Base-by-base conservation (phyloP, 805 yeast genomes). In the Ogataea chonburiensis region DNA sequence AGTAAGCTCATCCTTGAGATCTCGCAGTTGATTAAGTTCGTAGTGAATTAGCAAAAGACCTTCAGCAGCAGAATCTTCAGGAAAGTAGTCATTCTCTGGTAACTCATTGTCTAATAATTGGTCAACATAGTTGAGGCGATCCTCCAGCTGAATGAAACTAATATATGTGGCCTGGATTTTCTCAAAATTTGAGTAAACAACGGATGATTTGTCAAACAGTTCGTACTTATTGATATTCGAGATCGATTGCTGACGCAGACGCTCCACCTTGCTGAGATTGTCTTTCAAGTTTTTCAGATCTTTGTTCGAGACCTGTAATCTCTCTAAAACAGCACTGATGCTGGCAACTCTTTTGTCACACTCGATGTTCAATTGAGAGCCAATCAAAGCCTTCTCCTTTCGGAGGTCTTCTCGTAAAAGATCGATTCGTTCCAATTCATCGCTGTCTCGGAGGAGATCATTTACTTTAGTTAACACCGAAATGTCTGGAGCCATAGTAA, bases 341-440 rank as follows among this genome's bases (percentile, higher is more conserved):
- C 29, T 47, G 34, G 33, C 47, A 21, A 39, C 46, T 45, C 79
- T 86, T 24, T 70, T 70, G 52, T n/a, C 86, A 75, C 46, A 43
- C 33, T 81, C 83, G 25, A 82, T 63, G 50, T 75, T 77, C 45
- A 91, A 66, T 54, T 87, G 91, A 31, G 81, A 68, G 49, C 86
- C 96, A 9, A 87, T 66, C 3, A 83, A 71, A 0, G 81, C 70
- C 56, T 85, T 86, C 53, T 91, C 96, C 45, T 79, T 80, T 5
- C 57, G 42, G 31, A 83, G 60, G 40, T 77, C 82, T 35, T 71
- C 75, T 37, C 72, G 73, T 18, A 83, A 59, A 7, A 66, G 60
- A 8, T 66, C 60, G 5, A 82, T 68, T 38, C 73, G 77, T 33
- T 68, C 73, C 24, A 81, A 60, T 40, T 83, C 88, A 26, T 60